Evolutionary conservation across 192 early-diverging fungal species (phyloP), one percentile per base, ranked within the genome.

Genomic region (Backusella mclennaniae): DNA sequence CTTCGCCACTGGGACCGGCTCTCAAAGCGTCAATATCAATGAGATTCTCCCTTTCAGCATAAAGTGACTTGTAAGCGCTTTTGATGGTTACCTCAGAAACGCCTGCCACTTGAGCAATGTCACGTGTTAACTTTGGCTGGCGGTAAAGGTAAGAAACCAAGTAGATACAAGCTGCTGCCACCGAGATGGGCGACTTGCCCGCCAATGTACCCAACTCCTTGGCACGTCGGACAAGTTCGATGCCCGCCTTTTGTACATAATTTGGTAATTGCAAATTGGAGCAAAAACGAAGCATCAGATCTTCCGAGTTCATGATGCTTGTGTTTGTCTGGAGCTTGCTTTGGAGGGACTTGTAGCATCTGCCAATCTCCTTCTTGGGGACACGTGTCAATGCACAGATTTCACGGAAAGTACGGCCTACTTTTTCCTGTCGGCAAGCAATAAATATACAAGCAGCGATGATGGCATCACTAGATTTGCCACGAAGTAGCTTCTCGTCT

Each of bases 61-160:
- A 93, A 21, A 95, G 77, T 36, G 88, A 81, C 72, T 89, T 91
- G 77, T 95, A 95, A 4, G 94, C 90, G 83, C 90, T 95, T 80
- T 95, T 95, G 73, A 99, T 92, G 0, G 97, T 99, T 14, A 93
- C 91, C 79, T 99, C 97, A 21, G 96, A 97, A 66, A 96, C 96
- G 69, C 96, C 95, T 17, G 94, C 93, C 0, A 96, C 91, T 33
- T 91, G 79, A 33, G 95, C 93, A 73, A 99, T 94, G 15, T 95
- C 93, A 35, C 84, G 86, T 6, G 95, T 92, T 3, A 87, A 81
- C 36, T 93, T 88, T 4, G 89, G 88, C 67, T 91, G 85, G 17
- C 84, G 83, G 42, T 90, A 92, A 35, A 99, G 75, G 63, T 90
- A 90, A 39, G 90, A 91, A 5, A 89, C 93, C 87, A 98, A 89